Percentiles rank a stretch among this genome's conserved stretches.
Conservation (phyloP, 1,284 basidiomycete genomes). For the Sporisorium iseilematis-ciliati region DNA sequence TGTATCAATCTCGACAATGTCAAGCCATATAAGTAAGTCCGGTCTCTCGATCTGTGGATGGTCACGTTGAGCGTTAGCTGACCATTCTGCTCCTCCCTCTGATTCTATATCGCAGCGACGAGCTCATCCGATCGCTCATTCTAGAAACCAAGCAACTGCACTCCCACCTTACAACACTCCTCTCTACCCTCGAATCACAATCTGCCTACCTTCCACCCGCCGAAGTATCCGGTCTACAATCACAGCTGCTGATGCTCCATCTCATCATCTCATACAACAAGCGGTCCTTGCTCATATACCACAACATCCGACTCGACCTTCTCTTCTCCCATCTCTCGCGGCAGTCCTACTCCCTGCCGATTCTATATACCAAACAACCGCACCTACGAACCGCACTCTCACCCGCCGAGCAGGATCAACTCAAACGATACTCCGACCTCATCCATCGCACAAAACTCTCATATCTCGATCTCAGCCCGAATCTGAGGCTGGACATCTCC, state of each 20-base stretch:
- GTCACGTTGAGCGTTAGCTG: background rate
- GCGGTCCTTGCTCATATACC: constrained; percentile 91
- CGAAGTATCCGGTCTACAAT: constrained; percentile 72
- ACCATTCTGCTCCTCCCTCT: background rate
- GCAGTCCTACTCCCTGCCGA: constrained; percentile 3
- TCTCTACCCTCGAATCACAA: constrained; percentile 70
- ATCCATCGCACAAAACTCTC: constrained; percentile 23
- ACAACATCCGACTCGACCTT: constrained; percentile 80
- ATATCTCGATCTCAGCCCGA: constrained; percentile 21
- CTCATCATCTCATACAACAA: constrained; percentile 90
- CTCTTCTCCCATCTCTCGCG: constrained; percentile 19
- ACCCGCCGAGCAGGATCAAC: constrained; percentile 19
- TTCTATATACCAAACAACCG: constrained; percentile 14
- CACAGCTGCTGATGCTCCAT: constrained; percentile 85
- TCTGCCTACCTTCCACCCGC: constrained; percentile 53
- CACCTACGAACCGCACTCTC: constrained; percentile 11
- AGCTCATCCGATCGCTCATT: constrained; percentile 84
- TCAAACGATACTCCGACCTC: constrained; percentile 25
- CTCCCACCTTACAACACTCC: constrained; percentile 72
- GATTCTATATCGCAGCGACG: constrained; percentile 72
- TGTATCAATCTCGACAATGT: constrained; percentile 85
- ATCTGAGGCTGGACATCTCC: constrained; percentile 17
- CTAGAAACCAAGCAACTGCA: constrained; percentile 91
- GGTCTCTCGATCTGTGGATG: background rate
- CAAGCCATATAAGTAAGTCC: constrained; percentile 82